Evolutionary conservation across 257 asterid species (phyloP).

Genomic region (Petunia secreta): DNA sequence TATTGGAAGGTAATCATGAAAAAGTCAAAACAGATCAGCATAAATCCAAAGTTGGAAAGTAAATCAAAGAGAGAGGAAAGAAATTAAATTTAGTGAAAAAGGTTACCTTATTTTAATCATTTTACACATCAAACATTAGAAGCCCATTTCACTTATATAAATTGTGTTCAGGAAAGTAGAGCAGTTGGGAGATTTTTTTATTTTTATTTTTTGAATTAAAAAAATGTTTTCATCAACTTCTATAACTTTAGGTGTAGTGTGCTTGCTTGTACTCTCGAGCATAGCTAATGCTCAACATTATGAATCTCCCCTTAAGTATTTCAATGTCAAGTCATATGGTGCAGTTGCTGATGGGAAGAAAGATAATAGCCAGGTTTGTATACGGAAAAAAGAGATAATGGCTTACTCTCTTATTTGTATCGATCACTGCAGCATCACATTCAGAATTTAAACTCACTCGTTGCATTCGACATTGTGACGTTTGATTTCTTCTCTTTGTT

Average conservation of each 20-base stretch:
- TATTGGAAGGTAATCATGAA: conserved; percentile 9
- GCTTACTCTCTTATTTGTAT: not conserved
- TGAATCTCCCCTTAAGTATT: conserved; percentile 30
- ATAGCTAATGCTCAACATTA: conserved; percentile 22
- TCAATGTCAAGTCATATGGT: conserved; percentile 55
- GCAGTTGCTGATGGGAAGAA: conserved; percentile 48
- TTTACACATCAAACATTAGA: conserved; percentile 1
- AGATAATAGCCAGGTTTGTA: conserved; percentile 48
- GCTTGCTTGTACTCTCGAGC: conserved; percentile 25
- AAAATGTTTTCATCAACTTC: conserved; percentile 31
- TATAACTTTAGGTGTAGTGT: not conserved
- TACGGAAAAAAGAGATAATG: not conserved
- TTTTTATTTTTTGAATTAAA: not conserved
- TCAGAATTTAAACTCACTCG: too few relatives aligned
- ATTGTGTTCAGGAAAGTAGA: not conserved
- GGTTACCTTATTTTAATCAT: not conserved
- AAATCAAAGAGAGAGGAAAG: conserved; percentile 4
- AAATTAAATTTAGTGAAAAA: conserved; percentile 1
- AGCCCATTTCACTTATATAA: not conserved
- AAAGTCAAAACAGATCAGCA: not conserved
- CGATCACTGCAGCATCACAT: not conserved
- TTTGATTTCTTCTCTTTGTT: not conserved
- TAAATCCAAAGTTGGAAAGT: conserved; percentile 22
- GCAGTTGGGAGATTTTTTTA: too few relatives aligned
- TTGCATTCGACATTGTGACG: not conserved